Evolutionary conservation across 805 yeast species (phyloP).

Genomic region (Ascoidea asiatica): DNA sequence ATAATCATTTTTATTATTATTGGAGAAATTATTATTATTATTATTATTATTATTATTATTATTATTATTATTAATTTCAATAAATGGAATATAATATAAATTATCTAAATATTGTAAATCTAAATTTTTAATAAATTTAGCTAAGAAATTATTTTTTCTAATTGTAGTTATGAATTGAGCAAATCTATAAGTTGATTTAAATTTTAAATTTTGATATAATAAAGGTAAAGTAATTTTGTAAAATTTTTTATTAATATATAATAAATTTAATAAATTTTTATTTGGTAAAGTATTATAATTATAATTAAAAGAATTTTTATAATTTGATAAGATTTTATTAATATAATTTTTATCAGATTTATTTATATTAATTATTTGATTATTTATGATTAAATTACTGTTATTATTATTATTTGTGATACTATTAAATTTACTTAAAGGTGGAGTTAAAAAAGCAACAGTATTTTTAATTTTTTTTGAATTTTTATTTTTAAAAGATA

Average conservation of each 20-base stretch:
- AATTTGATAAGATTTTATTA: slow-evolving; percentile 7
- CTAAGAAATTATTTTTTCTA: slow-evolving; percentile 41
- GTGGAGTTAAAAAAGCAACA: not conserved
- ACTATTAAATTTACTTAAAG: slow-evolving; percentile 2
- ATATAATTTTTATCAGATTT: slow-evolving; percentile 2
- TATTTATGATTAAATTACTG: not conserved
- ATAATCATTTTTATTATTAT: slow-evolving; percentile 3
- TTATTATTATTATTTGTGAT: not conserved
- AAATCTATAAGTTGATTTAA: slow-evolving; percentile 63
- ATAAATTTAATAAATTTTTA: slow-evolving; percentile 25
- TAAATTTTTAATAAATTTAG: slow-evolving; percentile 37
- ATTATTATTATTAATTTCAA: not conserved
- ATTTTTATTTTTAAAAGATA: no score
- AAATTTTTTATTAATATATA: slow-evolving; percentile 39
- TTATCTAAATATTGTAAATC: slow-evolving; percentile 38
- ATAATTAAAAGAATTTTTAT: slow-evolving; percentile 5
- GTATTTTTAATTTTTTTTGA: no score
- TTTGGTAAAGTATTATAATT: slow-evolving; percentile 9
- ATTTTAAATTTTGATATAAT: slow-evolving; percentile 38
- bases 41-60: slow-evolving; percentile 4
- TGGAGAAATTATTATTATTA: no score
- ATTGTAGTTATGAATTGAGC: slow-evolving; percentile 68
- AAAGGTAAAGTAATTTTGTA: slow-evolving; percentile 37
- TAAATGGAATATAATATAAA: slow-evolving; percentile 5
- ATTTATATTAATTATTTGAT: not conserved